Evolutionary conservation across 768 basidiomycete genomes (phyloP).

Genomic region (Mycena floridula): DNA sequence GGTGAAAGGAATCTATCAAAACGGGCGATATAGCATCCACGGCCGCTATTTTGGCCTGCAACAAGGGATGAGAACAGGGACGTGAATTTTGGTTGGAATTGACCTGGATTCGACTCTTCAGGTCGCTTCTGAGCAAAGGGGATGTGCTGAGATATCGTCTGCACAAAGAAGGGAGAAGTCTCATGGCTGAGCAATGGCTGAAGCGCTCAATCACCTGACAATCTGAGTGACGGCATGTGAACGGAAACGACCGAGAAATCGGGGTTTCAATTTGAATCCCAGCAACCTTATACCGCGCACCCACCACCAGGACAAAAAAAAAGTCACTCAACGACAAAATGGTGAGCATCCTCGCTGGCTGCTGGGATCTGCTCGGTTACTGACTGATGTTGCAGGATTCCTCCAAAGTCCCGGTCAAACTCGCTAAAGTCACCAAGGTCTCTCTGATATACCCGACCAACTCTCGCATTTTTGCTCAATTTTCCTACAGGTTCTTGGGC

Average conservation of each 20-base stretch:
- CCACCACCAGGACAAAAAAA: constrained; percentile 7
- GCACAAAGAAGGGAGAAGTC: too few species aligned
- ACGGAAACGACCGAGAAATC: too few species aligned
- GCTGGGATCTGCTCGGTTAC: background rate
- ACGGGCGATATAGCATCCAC: constrained; percentile 43
- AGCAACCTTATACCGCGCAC: background rate
- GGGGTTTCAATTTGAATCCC: constrained; percentile 5
- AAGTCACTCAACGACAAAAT: constrained; percentile 13
- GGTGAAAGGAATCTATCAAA: constrained; percentile 59
- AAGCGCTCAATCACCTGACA: too few species aligned
- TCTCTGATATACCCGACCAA: constrained; percentile 7
- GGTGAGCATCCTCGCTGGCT: constrained; percentile 3
- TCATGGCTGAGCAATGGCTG: too few species aligned
- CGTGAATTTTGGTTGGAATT: too few species aligned
- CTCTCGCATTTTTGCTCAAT: background rate
- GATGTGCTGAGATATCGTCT: too few species aligned
- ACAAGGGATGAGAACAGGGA: background rate
- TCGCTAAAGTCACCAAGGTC: constrained; percentile 97
- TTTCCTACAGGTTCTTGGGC: constrained; percentile 77
- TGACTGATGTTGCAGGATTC: constrained; percentile 50
- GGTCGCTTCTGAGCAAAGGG: too few species aligned
- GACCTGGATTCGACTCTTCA: too few species aligned
- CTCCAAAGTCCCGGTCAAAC: constrained; percentile 90
- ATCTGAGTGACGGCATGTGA: too few species aligned
- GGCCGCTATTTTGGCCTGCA: constrained; percentile 49